A percentile compares a stretch with the other conserved stretches of the same genome.
phyloP scores from a whole-genome alignment of 331 rosid genomes.

The Malus hybrid region DNA sequence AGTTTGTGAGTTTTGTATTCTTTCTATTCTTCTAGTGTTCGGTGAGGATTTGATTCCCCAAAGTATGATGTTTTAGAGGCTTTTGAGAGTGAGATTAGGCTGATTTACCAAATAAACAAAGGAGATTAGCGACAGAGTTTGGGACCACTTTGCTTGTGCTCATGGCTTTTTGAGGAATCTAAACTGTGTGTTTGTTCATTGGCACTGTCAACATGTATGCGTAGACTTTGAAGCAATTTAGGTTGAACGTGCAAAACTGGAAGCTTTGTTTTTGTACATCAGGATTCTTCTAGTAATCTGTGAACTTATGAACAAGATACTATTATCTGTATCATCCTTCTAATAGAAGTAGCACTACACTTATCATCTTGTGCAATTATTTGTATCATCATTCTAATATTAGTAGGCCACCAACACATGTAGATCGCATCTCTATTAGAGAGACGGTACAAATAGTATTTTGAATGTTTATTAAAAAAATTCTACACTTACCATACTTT shows the following conservation, averaged over 20 bases:
- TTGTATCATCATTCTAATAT: too few relatives aligned
- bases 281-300: not conserved
- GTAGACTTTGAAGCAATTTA: not conserved
- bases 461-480: too few relatives aligned
- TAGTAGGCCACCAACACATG: rapidly evolving
- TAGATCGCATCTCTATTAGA: too few relatives aligned
- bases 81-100: not conserved
- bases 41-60: not conserved
- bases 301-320: not conserved
- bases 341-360: too few relatives aligned
- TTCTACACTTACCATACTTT: too few relatives aligned
- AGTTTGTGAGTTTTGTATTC: not conserved
- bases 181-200: not conserved
- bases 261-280: not conserved
- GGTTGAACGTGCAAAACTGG: not conserved
- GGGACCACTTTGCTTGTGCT: not conserved
- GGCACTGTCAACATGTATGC: not conserved
- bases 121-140: not conserved
- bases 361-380: too few relatives aligned
- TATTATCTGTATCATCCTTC: too few relatives aligned
- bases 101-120: not conserved
- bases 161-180: not conserved
- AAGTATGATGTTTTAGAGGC: not conserved
- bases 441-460: too few relatives aligned
- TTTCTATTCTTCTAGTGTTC: not conserved